Evolutionary conservation across 1,284 basidiomycete genomes (phyloP), one percentile per base, ranked within the genome.

Genomic region (Cutaneotrichosporon arboriforme): DNA sequence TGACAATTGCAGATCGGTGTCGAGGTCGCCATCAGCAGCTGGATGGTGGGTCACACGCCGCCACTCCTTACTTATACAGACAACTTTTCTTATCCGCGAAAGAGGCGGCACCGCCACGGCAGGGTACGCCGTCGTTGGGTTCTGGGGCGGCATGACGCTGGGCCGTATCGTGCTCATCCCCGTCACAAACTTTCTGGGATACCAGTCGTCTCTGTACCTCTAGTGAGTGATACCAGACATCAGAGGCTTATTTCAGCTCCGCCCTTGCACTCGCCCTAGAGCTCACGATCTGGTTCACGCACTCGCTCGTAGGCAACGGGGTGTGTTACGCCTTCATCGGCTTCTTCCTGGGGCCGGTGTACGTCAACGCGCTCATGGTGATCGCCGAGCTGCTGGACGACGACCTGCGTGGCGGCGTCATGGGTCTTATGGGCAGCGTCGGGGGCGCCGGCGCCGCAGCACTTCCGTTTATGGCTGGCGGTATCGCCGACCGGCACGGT

Each of bases 371-470:
- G 2, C 81, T 84, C 75, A 82, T 81, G 62, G 78, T 82, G 51
- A 73, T 81, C 4, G 77, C 79, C 9, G 75, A 78, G 2, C 75
- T 84, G 48, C 70, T 85, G 4, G 83, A 83, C 4, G 76, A 76
- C 7, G 81, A 80, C 77, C 74, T 85, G 4, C 76, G 84, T 38
- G 81, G 81, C 2, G 82, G 75, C 8, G 78, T 80, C 26, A 81
- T 85, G 46, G 83, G 83, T 2, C 82, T 81, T 79, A 60, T 64
- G 50, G 63, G 81, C 2, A 82, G 81, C 2, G 76, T 84, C 37
- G 84, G 84, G 0, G 81, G 82, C 55, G 79, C 83, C 1, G 84
- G 84, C 10, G 81, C 80, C 33, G 83, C 84, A 0, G 63, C 82
- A 3, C 64, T 85, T 9, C 83, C 84, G 0, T 84, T 85, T 47